A percentile compares a stretch with the other conserved stretches of the same genome.
Evolutionary conservation across 1,284 basidiomycete genomes (phyloP).

Genomic region (Puccinia brachypodii): DNA sequence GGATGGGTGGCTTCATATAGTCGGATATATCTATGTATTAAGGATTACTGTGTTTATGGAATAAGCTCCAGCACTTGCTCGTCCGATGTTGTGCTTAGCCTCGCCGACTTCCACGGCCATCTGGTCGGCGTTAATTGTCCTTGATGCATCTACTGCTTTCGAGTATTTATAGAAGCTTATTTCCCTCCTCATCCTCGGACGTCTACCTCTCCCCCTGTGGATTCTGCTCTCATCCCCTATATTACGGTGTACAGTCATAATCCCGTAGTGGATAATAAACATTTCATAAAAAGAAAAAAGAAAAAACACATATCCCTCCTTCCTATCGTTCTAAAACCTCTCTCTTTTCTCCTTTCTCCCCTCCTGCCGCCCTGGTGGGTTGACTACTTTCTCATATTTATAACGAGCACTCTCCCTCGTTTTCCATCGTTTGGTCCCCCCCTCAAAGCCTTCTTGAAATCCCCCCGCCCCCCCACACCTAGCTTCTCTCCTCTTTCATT

Average conservation of each 20-base stretch:
- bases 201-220: constrained; percentile 14
- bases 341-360: not conserved
- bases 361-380: not conserved
- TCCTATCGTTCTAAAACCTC: constrained; percentile 23
- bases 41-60: not conserved
- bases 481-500: not conserved
- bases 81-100: constrained; percentile 26
- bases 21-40: not conserved
- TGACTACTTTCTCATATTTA: not conserved
- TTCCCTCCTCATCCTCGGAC: not conserved
- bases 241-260: not conserved
- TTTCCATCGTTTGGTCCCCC: not conserved
- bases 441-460: not conserved
- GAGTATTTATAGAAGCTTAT: constrained; percentile 30
- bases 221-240: constrained; percentile 21
- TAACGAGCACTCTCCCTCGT: not conserved
- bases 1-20: not conserved
- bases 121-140: constrained; percentile 18
- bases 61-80: constrained; percentile 4
- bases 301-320: not conserved
- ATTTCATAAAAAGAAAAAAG: not conserved
- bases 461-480: not conserved
- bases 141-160: constrained; percentile 14
- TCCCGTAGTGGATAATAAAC: not conserved
- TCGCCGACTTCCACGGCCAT: not conserved